Conservation (phyloP, 345 rosid species). For the Trapa incisa region DNA sequence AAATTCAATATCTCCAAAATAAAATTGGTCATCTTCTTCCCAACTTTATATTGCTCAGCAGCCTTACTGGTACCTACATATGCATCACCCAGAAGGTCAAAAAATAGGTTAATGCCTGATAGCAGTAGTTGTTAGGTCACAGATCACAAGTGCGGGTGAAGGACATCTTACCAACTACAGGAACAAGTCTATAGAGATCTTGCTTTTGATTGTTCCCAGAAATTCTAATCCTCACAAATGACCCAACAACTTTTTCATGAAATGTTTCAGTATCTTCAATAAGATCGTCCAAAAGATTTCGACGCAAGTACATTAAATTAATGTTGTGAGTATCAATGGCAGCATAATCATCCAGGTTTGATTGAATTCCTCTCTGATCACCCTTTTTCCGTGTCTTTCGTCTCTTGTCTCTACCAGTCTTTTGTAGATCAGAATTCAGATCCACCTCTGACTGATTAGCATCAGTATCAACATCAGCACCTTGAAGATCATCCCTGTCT, state of each 20-base stretch:
- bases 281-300: conserved; percentile 79
- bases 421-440: conserved; percentile 48
- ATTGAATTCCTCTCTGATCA: conserved; percentile 58
- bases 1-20: conserved; percentile 78
- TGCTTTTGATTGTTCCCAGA: conserved; percentile 89
- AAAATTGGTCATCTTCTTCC: conserved; percentile 62
- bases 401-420: conserved; percentile 59
- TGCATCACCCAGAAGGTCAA: conserved; percentile 8
- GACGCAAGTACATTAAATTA: conserved; percentile 69
- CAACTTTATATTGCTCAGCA: conserved; percentile 77
- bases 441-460: conserved; percentile 58
- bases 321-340: conserved; percentile 88
- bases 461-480: conserved; percentile 54
- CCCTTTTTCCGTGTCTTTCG: conserved; percentile 67
- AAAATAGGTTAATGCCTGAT: conserved; percentile 6
- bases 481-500: conserved; percentile 72
- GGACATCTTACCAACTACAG: conserved; percentile 64
- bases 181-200: conserved; percentile 93
- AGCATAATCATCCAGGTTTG: conserved; percentile 87
- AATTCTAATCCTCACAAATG: conserved; percentile 90
- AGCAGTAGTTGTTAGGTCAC: not conserved
- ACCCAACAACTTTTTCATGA: conserved; percentile 69
- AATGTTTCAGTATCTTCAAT: conserved; percentile 66
- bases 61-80: conserved; percentile 74
- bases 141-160: conserved; percentile 2